Percentiles rank a stretch among this genome's conserved stretches.
These are phyloP conservation scores for Silene conica DNA, from an alignment of 148 eudicot species.

Conservation along the genomic window DNA sequence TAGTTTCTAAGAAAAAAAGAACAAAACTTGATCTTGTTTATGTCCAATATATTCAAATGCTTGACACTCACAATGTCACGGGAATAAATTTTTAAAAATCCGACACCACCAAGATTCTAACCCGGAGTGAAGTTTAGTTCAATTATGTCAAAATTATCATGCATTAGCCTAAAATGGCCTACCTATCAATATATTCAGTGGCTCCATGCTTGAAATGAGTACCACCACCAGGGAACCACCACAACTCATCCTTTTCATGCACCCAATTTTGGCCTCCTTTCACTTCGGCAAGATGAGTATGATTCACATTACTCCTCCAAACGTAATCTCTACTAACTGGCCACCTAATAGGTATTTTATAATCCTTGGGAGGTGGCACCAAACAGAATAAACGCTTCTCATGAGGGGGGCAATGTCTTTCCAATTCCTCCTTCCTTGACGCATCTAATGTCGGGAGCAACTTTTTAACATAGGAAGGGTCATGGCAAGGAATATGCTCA, in stretches of 20 bases:
- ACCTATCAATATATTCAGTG: conserved; percentile 88
- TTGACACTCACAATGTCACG: background rate
- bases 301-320: conserved; percentile 92
- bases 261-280: conserved; percentile 99
- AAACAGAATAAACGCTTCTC: conserved; percentile 86
- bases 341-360: conserved; percentile 91
- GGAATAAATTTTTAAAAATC: background rate
- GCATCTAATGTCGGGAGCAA: conserved; percentile 64
- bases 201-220: conserved; percentile 99
- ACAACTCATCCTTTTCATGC: conserved; percentile 64
- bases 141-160: background rate
- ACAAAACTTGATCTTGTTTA: background rate
- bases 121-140: background rate
- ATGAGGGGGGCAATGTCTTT: conserved; percentile 84
- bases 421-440: conserved; percentile 77
- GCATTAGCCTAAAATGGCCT: background rate
- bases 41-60: background rate
- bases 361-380: conserved; percentile 85
- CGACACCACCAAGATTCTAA: background rate
- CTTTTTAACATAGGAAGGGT: conserved; percentile 62
- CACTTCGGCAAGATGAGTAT: conserved; percentile 87
- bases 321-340: conserved; percentile 92
- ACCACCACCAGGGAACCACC: conserved; percentile 99
- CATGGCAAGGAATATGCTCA: conserved; percentile 90
- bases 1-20: background rate